These are phyloP conservation scores for Scheffersomyces amazonensis DNA, from an alignment of 805 yeast genomes.

Conservation along the genomic window DNA sequence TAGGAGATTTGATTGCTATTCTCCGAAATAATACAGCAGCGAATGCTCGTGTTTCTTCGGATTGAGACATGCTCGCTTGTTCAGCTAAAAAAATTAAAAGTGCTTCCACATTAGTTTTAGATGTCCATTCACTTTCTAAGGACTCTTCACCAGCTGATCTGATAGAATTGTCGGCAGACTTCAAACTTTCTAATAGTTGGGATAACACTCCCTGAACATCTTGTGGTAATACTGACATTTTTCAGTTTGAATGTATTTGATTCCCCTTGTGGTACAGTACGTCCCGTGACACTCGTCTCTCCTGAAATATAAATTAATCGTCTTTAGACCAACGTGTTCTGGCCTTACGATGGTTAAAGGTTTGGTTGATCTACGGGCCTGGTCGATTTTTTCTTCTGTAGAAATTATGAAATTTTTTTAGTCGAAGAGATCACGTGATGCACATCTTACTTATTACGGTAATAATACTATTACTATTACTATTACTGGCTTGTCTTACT, in stretches of 20 bases:
- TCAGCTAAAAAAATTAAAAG: constrained; percentile 77
- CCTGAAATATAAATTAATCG: too few relatives aligned
- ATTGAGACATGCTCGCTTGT: constrained; percentile 65
- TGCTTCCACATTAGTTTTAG: constrained; percentile 61
- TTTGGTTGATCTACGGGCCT: too few relatives aligned
- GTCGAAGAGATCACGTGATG: too few relatives aligned
- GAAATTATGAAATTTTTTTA: too few relatives aligned
- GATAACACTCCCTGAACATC: constrained; percentile 55
- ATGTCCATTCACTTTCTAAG: constrained; percentile 75
- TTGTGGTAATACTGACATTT: constrained; percentile 52
- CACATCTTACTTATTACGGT: too few relatives aligned
- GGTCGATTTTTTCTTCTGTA: not conserved
- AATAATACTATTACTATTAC: too few relatives aligned
- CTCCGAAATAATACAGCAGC: constrained; percentile 89
- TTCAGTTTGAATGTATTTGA: too few relatives aligned
- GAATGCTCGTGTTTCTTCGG: constrained; percentile 61
- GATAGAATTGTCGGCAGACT: constrained; percentile 72
- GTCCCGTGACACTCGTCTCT: too few relatives aligned
- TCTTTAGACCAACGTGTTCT: too few relatives aligned
- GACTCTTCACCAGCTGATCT: constrained; percentile 78
- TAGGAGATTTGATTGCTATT: constrained; percentile 77
- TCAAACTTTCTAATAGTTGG: constrained; percentile 55
- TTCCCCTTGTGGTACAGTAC: too few relatives aligned
- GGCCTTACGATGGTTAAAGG: too few relatives aligned
- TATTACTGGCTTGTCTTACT: too few relatives aligned